phyloP scores from a whole-genome alignment of 257 asterid genomes.

The Paulownia fortunei region DNA sequence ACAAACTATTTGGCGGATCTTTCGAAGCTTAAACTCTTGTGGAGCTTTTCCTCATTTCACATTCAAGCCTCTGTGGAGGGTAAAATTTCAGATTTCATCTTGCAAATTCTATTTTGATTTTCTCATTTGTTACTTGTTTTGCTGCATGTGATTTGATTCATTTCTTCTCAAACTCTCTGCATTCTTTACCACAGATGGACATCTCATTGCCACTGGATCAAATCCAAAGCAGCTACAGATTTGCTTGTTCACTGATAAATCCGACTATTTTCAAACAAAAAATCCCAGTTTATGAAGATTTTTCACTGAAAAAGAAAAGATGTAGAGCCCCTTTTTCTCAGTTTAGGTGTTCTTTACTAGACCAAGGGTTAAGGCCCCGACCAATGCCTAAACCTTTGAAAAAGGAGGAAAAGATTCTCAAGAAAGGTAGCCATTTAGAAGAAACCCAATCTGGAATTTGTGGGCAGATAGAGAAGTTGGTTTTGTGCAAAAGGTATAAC shows the following conservation, averaged over 20 bases:
- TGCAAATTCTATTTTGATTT: background rate
- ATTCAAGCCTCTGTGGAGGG: background rate
- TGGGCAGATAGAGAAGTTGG: conserved; percentile 76
- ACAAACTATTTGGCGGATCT: conserved; percentile 43
- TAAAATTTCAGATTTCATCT: conserved; percentile 21
- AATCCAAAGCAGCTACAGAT: conserved; percentile 46
- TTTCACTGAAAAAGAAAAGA: conserved; percentile 37
- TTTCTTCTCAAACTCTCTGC: background rate
- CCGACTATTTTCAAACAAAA: conserved; percentile 41
- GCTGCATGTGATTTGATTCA: conserved; percentile 2
- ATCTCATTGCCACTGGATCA: conserved; percentile 63
- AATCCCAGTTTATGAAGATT: conserved; percentile 21
- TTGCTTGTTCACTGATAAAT: conserved; percentile 46
- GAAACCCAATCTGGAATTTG: conserved; percentile 48
- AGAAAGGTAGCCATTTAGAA: conserved; percentile 29
- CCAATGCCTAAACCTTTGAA: conserved; percentile 49
- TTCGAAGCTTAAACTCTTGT: conserved; percentile 33
- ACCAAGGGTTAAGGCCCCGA: conserved; percentile 59
- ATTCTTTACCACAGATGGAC: conserved; percentile 46
- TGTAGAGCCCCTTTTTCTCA: conserved; percentile 34
- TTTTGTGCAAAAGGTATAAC: conserved; percentile 54
- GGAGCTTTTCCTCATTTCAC: background rate
- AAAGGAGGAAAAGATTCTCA: conserved; percentile 30
- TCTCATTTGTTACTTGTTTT: background rate
- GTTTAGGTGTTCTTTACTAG: conserved; percentile 54